A percentile compares a stretch with the other conserved stretches of the same genome.
phyloP scores from a whole-genome alignment of 2,329 filamentous ascomycete species.

The Thelonectria olida region DNA sequence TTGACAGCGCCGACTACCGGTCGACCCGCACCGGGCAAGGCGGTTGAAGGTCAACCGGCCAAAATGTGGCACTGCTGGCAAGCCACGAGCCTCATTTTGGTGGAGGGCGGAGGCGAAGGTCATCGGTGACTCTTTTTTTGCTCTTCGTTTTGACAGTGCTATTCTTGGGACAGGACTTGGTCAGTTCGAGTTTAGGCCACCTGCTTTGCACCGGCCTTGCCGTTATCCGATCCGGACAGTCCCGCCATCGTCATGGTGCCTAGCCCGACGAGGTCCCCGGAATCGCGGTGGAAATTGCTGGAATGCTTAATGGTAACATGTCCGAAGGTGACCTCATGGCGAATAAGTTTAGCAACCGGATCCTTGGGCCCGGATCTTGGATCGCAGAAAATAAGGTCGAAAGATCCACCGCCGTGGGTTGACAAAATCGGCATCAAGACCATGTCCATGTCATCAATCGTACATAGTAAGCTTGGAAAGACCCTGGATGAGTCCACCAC shows the following conservation, averaged over 20 bases:
- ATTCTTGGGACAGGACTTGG: constrained; percentile 37
- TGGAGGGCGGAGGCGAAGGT: constrained; percentile 30
- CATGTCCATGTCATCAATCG: constrained; percentile 7
- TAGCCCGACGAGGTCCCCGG: constrained; percentile 26
- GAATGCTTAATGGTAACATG: constrained; percentile 6
- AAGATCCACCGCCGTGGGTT: background rate
- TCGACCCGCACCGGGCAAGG: constrained; percentile 1
- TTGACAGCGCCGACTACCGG: constrained; percentile 5
- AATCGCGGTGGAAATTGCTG: constrained; percentile 22
- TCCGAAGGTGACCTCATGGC: constrained; percentile 32
- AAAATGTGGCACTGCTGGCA: constrained; percentile 29
- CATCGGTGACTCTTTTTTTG: background rate
- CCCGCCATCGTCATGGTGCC: constrained; percentile 25
- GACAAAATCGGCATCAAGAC: background rate
- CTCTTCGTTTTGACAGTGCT: constrained; percentile 31
- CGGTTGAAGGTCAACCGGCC: constrained; percentile 9
- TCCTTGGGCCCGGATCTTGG: constrained; percentile 14
- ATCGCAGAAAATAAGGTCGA: constrained; percentile 1
- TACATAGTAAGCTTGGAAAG: background rate
- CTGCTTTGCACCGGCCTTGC: constrained; percentile 34
- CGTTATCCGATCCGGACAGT: constrained; percentile 30
- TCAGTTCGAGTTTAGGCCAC: constrained; percentile 26
- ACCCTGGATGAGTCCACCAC: constrained; percentile 8
- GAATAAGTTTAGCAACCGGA: constrained; percentile 16
- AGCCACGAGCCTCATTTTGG: constrained; percentile 26